Evolutionary conservation across 2,329 filamentous ascomycete genomes (phyloP), one percentile per base, ranked within the genome.

Genomic region (Pseudocercospora fijiensis): DNA sequence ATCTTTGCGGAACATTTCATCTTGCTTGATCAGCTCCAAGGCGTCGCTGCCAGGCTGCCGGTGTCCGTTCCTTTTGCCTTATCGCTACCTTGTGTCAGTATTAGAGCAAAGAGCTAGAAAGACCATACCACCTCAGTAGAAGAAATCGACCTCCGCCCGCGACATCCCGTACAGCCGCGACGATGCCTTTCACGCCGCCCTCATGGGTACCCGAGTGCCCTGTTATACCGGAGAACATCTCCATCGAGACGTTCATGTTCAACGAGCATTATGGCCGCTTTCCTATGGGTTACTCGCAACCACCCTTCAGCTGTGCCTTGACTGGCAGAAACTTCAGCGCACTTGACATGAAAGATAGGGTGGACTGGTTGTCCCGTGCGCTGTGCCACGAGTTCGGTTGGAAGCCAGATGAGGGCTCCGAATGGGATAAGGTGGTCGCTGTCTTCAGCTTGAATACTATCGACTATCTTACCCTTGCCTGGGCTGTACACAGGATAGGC

Each of bases 381-480:
- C 78, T 96, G 33, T 84, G 85, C 45, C 87, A 90, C 74, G 86
- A 90, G 67, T 83, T 95, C 64, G 87, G 85, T 49, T 92, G 90
- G 83, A 76, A 83, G 52, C 86, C 89, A 7, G 88, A 90, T 69
- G 76, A 86, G 62, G 90, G 89, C 11, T 85, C 86, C 0, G 90
- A 93, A 74, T 95, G 89, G 88, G 90, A 95, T 72, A 92, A 92
- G 76, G 89, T 93, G 24, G 80, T 91, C 55, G 88, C 83, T 4
- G 80, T 93, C 27, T 96, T 91, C 78, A 88, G 88, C n/a, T 77
- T 92, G 64, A 96, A 96, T 74, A 91, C 90, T 85, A 86, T 95
- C 67, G 90, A 95, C 76, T 91, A 89, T 59, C 78, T 92, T 65
- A 86, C 90, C 4, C 78, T 92, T 28, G 85, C 85, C 43, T 91